These are phyloP conservation scores for Beauveria rudraprayagi DNA, from an alignment of 2,329 filamentous ascomycete species.

Conservation along the genomic window DNA sequence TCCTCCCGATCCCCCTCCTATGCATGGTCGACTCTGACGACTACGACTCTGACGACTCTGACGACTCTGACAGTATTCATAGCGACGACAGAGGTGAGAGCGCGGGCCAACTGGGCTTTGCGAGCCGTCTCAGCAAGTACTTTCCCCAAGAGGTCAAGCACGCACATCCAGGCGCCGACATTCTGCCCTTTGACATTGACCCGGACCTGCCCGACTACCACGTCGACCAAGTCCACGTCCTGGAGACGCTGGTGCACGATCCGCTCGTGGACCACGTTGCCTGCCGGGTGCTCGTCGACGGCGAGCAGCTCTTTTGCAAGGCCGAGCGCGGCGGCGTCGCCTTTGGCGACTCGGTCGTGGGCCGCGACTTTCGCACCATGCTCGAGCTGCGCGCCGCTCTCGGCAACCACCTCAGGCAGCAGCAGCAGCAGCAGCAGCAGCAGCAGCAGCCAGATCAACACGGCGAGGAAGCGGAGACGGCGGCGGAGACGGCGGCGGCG, in stretches of 20 bases:
- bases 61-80: too few species aligned
- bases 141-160: not conserved
- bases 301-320: conserved; percentile 8
- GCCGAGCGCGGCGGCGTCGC: conserved; percentile 10
- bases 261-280: conserved; percentile 3
- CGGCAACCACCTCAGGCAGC: not conserved
- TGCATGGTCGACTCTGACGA: not conserved
- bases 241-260: conserved; percentile 2
- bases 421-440: too few species aligned
- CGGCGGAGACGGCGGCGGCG: not conserved
- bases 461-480: too few species aligned
- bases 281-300: conserved; percentile 1
- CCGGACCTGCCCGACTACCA: not conserved
- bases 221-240: not conserved
- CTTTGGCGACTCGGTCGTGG: conserved; percentile 9
- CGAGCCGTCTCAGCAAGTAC: not conserved
- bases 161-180: not conserved
- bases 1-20: not conserved
- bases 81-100: too few species aligned
- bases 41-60: too few species aligned
- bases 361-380: conserved; percentile 2
- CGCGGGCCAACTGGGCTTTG: not conserved
- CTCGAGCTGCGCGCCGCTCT: not conserved
- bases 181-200: not conserved
- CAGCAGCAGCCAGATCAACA: too few species aligned